phyloP scores from a whole-genome alignment of 108 stramenopile species.

The Cyclotella atomus region DNA sequence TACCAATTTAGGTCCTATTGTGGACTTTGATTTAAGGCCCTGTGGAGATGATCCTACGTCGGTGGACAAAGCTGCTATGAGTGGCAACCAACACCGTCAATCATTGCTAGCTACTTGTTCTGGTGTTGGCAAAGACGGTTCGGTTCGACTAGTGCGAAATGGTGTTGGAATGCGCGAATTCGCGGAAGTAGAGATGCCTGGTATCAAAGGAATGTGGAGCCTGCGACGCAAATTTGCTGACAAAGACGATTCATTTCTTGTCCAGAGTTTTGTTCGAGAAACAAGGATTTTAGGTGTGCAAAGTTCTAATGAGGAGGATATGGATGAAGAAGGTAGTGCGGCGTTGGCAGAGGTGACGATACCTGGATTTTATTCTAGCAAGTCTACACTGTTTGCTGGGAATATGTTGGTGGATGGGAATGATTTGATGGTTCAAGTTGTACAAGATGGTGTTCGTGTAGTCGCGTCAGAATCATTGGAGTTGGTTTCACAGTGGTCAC shows the following conservation, averaged over 20 bases:
- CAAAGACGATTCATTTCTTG: constrained; percentile 85
- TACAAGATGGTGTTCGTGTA: constrained; percentile 74
- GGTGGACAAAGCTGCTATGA: not conserved
- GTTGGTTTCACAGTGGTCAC: constrained; percentile 57
- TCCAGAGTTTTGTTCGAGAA: constrained; percentile 93
- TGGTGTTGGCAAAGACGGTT: constrained; percentile 86
- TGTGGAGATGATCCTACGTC: constrained; percentile 27
- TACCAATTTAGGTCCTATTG: constrained; percentile 94
- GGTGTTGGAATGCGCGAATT: constrained; percentile 96
- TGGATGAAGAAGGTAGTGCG: constrained; percentile 48
- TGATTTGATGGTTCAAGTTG: constrained; percentile 82
- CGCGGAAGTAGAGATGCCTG: constrained; percentile 89
- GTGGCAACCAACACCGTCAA: constrained; percentile 50
- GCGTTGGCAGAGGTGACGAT: constrained; percentile 69
- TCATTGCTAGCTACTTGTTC: constrained; percentile 93
- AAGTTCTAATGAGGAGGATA: constrained; percentile 41
- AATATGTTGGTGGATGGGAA: constrained; percentile 50
- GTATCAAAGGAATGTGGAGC: constrained; percentile 96
- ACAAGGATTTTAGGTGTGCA: constrained; percentile 91
- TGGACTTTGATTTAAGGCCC: constrained; percentile 95
- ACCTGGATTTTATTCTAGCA: constrained; percentile 67
- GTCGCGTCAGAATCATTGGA: constrained; percentile 53
- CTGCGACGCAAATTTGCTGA: constrained; percentile 65
- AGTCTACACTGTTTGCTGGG: constrained; percentile 72
- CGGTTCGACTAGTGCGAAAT: constrained; percentile 93